phyloP scores from a whole-genome alignment of 345 rosid genomes.

The Iberis pinnata region DNA sequence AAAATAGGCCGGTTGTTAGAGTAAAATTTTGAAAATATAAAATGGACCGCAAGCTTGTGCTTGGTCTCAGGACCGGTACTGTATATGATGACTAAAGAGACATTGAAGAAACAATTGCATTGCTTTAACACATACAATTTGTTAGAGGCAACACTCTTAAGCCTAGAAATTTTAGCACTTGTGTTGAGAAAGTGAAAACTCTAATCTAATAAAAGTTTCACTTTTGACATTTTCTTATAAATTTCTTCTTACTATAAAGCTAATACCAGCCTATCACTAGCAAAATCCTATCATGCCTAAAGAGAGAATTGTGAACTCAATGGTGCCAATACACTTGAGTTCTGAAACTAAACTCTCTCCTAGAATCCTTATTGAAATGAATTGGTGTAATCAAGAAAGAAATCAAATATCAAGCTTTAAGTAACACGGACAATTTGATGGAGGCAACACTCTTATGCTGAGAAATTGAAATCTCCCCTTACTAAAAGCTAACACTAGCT shows the following conservation, averaged over 20 bases:
- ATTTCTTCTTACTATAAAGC: too few relatives aligned
- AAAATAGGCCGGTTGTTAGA: too few relatives aligned
- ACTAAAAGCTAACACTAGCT: background rate
- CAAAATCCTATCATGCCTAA: background rate
- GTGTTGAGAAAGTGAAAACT: constrained; percentile 2
- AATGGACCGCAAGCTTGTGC: too few relatives aligned
- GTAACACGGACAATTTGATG: too few relatives aligned
- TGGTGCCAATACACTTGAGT: background rate
- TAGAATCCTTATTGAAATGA: too few relatives aligned
- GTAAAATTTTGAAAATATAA: too few relatives aligned
- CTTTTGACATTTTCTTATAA: background rate
- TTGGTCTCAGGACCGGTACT: too few relatives aligned
- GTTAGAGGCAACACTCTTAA: background rate
- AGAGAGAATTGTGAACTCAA: background rate
- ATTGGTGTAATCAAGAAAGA: too few relatives aligned
- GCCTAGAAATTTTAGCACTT: background rate
- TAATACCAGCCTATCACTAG: background rate
- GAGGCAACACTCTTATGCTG: too few relatives aligned
- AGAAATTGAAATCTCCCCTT: background rate
- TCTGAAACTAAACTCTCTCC: background rate
- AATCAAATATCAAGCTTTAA: too few relatives aligned
- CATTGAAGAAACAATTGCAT: constrained; percentile 1
- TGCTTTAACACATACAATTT: background rate
- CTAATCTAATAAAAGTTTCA: background rate
- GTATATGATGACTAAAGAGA: background rate